phyloP scores from a whole-genome alignment of 371 early-diverging fungal genomes.

The Mucor indicus region DNA sequence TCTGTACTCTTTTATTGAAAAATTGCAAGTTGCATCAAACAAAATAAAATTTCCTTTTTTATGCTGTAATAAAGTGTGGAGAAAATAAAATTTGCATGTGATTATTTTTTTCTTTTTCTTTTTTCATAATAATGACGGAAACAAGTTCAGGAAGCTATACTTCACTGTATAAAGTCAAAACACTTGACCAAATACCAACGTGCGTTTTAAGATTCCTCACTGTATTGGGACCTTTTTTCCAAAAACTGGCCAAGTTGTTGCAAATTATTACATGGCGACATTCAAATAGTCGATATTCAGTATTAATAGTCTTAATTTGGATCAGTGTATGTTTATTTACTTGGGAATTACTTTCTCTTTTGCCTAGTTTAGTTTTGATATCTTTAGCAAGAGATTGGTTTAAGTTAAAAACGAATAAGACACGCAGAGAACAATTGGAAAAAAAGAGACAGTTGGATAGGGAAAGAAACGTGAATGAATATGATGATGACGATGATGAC shows the following conservation, averaged over 20 bases:
- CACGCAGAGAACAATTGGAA: slow-evolving; percentile 31
- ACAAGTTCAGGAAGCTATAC: too few relatives aligned
- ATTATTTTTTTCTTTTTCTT: too few relatives aligned
- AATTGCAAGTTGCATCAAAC: slow-evolving; percentile 17
- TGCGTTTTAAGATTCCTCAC: slow-evolving; percentile 32
- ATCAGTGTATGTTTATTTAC: slow-evolving; percentile 32
- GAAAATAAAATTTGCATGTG: too few relatives aligned
- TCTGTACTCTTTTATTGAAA: slow-evolving; percentile 15
- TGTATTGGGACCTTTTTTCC: slow-evolving; percentile 26
- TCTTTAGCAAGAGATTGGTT: slow-evolving; percentile 33
- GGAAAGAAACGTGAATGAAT: slow-evolving; percentile 5
- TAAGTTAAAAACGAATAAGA: slow-evolving; percentile 13
- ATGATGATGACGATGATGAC: slow-evolving; percentile 23
- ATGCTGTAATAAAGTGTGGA: too few relatives aligned
- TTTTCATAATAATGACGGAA: too few relatives aligned
- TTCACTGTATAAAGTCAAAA: slow-evolving; percentile 34
- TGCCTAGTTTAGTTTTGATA: slow-evolving; percentile 23
- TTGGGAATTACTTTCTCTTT: slow-evolving; percentile 19
- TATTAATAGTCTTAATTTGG: slow-evolving; percentile 28
- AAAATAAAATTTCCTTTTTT: too few relatives aligned
- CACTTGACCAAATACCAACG: slow-evolving; percentile 42
- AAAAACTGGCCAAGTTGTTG: slow-evolving; percentile 1
- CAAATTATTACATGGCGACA: slow-evolving; percentile 29
- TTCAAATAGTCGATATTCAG: slow-evolving; percentile 20
- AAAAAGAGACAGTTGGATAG: slow-evolving; percentile 1